Evolutionary conservation across 306 rosid genomes (phyloP), one percentile per base, ranked within the genome.

Genomic region (Prunus armeniaca): DNA sequence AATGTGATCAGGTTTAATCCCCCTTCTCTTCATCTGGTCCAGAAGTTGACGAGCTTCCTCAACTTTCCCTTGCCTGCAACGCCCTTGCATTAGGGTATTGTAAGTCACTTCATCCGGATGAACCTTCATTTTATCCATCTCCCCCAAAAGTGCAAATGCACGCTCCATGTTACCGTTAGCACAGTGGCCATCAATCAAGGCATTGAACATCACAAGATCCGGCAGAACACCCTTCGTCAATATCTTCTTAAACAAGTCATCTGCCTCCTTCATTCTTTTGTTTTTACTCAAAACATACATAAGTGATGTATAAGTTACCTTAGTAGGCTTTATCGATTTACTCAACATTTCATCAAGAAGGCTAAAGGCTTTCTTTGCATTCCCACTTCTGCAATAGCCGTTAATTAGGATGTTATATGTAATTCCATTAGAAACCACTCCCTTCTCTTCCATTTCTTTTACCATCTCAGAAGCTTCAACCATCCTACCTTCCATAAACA

Each of bases 81-180:
- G 84, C 73, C 98, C 97, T 77, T 91, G 98, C 97, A 93, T 93
- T 80, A 93, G 87, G 58, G 96, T 86, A 79, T 93, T 93, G 78
- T 82, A 93, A 58, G 98, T 88, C 84, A 93, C 87, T 80, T 86
- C 98, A 81, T 93, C 97, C 2, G 93, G 89, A 46, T 58, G 65
- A 72, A 91, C 84, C 85, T 84, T 86, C 90, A 80, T 83, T 67
- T 46, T 76, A 69, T 90, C 91, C 96, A 91, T 93, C 85, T 89
- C 93, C 70, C 82, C 78, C 81, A 93, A 84, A 75, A 91, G 82
- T n/a, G 82, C 75, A 82, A 91, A 82, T 69, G 91, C 93, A 38
- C 83, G 79, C 38, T 68, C 88, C 28, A 88, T 72, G 67, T 86
- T 84, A 69, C 92, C 88, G 38, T 88, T 87, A 51, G 81, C 81